phyloP scores from a whole-genome alignment of 192 early-diverging fungal genomes.

The Podila horticola region DNA sequence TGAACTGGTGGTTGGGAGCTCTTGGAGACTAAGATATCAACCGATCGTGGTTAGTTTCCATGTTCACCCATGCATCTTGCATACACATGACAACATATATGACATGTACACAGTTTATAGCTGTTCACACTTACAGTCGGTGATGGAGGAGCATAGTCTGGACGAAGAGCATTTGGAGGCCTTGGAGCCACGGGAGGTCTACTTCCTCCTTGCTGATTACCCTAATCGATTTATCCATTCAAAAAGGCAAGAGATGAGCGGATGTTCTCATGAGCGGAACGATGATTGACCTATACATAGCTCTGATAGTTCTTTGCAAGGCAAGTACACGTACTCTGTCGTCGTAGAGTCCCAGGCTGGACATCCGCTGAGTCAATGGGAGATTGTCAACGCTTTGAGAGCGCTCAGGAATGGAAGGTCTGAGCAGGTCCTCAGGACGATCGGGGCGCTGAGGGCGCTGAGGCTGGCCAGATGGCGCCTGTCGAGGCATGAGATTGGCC shows the following conservation, averaged over 20 bases:
- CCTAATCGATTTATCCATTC: conserved; percentile 4
- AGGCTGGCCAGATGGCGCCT: conserved; percentile 25
- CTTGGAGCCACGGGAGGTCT: conserved; percentile 35
- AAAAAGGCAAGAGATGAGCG: neutral
- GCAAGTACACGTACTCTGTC: conserved; percentile 21
- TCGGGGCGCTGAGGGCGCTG: conserved; percentile 49
- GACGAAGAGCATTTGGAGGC: conserved; percentile 27
- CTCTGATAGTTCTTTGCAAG: neutral
- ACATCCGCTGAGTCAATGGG: conserved; percentile 38
- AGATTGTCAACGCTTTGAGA: conserved; percentile 47
- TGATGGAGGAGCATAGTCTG: conserved; percentile 43
- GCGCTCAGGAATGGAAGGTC: conserved; percentile 51
- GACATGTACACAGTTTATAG: neutral
- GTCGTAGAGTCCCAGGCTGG: conserved; percentile 37
- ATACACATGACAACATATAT: neutral
- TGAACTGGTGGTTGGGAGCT: conserved; percentile 28
- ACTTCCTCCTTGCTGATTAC: conserved; percentile 15
- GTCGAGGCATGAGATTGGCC: conserved; percentile 61
- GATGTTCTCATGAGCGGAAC: neutral
- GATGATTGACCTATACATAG: neutral
- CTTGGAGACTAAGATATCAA: conserved; percentile 24
- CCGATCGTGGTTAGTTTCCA: neutral
- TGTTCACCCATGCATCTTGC: conserved; percentile 2
- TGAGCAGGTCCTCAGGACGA: conserved; percentile 43
- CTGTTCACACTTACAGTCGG: conserved; percentile 34